Conservation (phyloP, 31 red algal genomes). For the Odonthalia washingtoniensis region DNA sequence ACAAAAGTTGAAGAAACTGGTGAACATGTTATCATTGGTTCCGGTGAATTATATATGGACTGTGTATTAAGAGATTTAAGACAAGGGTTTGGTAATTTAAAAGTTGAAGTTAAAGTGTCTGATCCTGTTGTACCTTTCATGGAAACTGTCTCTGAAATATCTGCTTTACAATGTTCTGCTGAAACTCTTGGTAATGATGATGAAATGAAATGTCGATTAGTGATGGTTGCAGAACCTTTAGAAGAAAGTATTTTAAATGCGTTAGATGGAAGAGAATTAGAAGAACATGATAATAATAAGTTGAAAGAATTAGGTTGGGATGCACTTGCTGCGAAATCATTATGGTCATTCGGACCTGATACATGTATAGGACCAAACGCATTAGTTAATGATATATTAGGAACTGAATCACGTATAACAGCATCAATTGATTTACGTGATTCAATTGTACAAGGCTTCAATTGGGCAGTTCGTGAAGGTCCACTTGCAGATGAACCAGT, state of each 20-base stretch:
- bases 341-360: slow-evolving; percentile 95
- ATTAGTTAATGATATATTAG: slow-evolving; percentile 87
- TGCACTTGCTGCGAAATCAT: slow-evolving; percentile 69
- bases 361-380: slow-evolving; percentile 70
- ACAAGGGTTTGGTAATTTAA: slow-evolving; percentile 68
- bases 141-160: slow-evolving; percentile 81
- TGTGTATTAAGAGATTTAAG: slow-evolving; percentile 87
- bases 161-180: slow-evolving; percentile 74
- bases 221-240: slow-evolving; percentile 94
- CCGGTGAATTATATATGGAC: slow-evolving; percentile 97
- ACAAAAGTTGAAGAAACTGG: slow-evolving; percentile 85
- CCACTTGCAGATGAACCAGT: slow-evolving; percentile 91
- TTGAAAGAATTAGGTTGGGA: slow-evolving; percentile 85
- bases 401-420: slow-evolving; percentile 53
- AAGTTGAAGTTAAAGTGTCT: slow-evolving; percentile 85
- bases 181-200: slow-evolving; percentile 80
- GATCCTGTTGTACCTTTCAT: slow-evolving; percentile 89
- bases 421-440: slow-evolving; percentile 56
- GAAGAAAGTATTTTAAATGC: slow-evolving; percentile 79
- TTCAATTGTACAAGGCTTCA: slow-evolving; percentile 89
- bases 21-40: slow-evolving; percentile 85
- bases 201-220: too few relatives aligned
- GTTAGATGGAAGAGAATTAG: slow-evolving; percentile 59
- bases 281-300: slow-evolving; percentile 26
- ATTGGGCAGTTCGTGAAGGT: slow-evolving; percentile 91